Conservation (phyloP, 129 eudicot species). For the Arctium lappa region DNA sequence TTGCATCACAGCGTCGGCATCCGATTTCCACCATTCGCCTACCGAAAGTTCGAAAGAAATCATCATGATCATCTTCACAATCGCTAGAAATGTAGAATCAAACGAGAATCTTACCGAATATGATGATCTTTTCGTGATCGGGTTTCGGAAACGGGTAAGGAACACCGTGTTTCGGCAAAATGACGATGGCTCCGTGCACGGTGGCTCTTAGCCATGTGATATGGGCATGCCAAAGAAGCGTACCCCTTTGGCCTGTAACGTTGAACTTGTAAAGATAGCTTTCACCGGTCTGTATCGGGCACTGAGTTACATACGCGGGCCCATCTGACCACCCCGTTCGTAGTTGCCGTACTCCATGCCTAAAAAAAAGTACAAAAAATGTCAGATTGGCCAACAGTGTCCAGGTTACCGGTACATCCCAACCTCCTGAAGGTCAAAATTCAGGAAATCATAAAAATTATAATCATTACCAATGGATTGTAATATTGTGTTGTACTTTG, state of each 20-base stretch:
- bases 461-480: conserved; percentile 64
- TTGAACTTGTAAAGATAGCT: conserved; percentile 71
- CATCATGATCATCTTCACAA: not conserved
- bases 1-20: conserved; percentile 61
- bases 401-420: not conserved
- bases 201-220: conserved; percentile 78
- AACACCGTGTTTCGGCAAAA: conserved; percentile 57
- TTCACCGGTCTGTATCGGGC: conserved; percentile 80
- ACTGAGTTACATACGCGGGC: conserved; percentile 75
- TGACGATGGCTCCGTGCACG: conserved; percentile 75
- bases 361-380: conserved; percentile 10
- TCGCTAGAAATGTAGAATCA: not conserved
- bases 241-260: conserved; percentile 77
- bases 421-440: not conserved
- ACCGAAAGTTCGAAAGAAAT: not conserved
- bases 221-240: conserved; percentile 90
- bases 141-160: conserved; percentile 90
- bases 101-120: conserved; percentile 43
- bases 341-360: conserved; percentile 83
- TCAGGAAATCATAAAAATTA: not conserved
- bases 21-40: conserved; percentile 98
- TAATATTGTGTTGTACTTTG: conserved; percentile 61
- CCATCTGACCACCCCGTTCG: conserved; percentile 91
- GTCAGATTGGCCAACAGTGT: no score
- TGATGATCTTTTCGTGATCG: conserved; percentile 48